Conservation (phyloP, 768 basidiomycete genomes). For the Scleroderma bovista region DNA sequence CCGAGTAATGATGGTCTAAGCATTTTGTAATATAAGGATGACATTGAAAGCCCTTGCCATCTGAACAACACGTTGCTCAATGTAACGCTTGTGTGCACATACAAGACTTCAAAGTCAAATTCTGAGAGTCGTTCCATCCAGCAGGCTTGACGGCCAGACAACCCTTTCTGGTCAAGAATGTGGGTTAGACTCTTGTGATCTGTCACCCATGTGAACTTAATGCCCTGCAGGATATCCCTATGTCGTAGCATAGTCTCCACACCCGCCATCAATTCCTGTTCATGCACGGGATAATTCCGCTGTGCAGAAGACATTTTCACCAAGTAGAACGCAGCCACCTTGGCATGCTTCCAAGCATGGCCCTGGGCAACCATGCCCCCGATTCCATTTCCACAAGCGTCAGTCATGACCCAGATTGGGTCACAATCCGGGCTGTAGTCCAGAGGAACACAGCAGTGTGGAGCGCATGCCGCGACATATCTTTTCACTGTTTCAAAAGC, state of each 20-base stretch:
- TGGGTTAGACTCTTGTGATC: not conserved
- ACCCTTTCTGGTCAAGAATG: not conserved
- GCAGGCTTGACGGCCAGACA: not conserved
- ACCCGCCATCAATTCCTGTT: not conserved
- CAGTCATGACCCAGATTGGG: not conserved
- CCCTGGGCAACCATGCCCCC: not conserved
- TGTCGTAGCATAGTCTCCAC: not conserved
- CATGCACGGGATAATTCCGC: not conserved
- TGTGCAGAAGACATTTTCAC: not conserved
- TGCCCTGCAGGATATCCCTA: not conserved
- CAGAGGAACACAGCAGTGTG: not conserved
- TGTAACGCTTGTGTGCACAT: too few species aligned
- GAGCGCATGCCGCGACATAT: not conserved
- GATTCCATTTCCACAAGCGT: not conserved
- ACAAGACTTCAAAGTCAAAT: slow-evolving; percentile 25
- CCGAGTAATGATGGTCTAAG: too few species aligned
- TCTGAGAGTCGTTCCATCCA: slow-evolving; percentile 4
- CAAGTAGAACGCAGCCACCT: not conserved
- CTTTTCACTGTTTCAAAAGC: slow-evolving; percentile 1
- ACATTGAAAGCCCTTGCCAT: too few species aligned
- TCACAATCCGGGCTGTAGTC: not conserved
- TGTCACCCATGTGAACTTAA: not conserved
- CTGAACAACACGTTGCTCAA: too few species aligned
- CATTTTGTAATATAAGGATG: too few species aligned
- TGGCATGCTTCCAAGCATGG: not conserved